Evolutionary conservation across 2,329 filamentous ascomycete genomes (phyloP).

Genomic region (Periconia sp.): DNA sequence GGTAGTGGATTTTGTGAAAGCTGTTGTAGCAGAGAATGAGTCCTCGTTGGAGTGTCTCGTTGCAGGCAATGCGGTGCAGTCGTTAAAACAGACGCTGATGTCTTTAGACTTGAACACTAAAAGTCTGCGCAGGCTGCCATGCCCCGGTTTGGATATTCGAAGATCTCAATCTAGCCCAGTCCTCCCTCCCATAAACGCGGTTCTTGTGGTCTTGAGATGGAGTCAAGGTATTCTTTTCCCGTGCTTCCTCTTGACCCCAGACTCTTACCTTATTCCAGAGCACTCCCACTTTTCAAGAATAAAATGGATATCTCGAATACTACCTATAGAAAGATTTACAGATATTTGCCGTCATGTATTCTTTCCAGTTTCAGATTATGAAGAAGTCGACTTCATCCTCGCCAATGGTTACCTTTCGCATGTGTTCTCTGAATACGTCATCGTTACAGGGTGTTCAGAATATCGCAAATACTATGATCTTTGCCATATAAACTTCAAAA

Average conservation of each 20-base stretch:
- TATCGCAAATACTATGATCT: conserved; percentile 23
- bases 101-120: too few relatives aligned
- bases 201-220: conserved; percentile 35
- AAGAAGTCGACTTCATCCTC: conserved; percentile 37
- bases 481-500: conserved; percentile 31
- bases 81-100: too few relatives aligned
- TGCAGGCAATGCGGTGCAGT: neutral
- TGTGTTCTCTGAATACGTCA: conserved; percentile 37
- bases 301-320: conserved; percentile 34
- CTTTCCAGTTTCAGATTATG: conserved; percentile 38
- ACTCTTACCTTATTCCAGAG: conserved; percentile 15
- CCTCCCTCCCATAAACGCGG: conserved; percentile 32
- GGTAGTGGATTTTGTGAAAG: conserved; percentile 39
- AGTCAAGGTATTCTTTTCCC: conserved; percentile 29
- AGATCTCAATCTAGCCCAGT: neutral
- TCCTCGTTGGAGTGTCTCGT: neutral
- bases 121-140: neutral
- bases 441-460: conserved; percentile 19
- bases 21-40: conserved; percentile 13
- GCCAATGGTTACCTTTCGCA: conserved; percentile 41
- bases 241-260: neutral
- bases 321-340: conserved; percentile 35
- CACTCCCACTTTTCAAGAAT: conserved; percentile 28
- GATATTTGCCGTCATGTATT: conserved; percentile 42
- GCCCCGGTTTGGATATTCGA: conserved; percentile 4